Percentiles rank a stretch among this genome's conserved stretches.
Evolutionary conservation across 2,329 filamentous ascomycete species (phyloP).

Genomic region (Hansfordia pulvinata): DNA sequence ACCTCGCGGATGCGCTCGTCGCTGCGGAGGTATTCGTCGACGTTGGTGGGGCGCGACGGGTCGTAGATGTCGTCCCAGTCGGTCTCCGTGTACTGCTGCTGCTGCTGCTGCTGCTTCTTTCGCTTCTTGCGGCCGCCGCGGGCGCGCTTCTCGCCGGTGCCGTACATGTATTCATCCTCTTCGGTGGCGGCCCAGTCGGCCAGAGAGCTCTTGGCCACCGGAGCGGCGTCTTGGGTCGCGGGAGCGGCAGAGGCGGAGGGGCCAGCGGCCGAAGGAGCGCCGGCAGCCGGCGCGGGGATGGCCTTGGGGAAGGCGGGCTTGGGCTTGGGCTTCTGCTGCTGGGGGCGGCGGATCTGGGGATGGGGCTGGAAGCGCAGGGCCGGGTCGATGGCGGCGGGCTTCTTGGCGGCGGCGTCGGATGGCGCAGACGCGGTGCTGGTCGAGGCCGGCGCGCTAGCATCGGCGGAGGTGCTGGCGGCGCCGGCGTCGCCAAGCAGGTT

Average conservation of each 20-base stretch:
- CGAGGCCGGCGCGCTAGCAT: constrained; percentile 31
- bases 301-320: constrained; percentile 46
- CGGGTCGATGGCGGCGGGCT: constrained; percentile 34
- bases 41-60: constrained; percentile 66
- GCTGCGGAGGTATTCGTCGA: constrained; percentile 72
- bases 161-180: constrained; percentile 72
- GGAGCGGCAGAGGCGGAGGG: constrained; percentile 10
- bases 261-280: constrained; percentile 13
- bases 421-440: constrained; percentile 65
- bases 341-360: constrained; percentile 54
- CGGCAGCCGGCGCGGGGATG: constrained; percentile 17
- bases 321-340: constrained; percentile 42
- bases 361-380: constrained; percentile 70
- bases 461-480: constrained; percentile 24
- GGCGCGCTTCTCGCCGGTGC: constrained; percentile 48
- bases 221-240: constrained; percentile 23
- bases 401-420: constrained; percentile 52
- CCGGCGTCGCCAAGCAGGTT: constrained; percentile 57
- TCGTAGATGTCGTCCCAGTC: constrained; percentile 93
- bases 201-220: constrained; percentile 56
- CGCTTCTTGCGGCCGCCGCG: constrained; percentile 69
- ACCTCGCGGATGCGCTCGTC: constrained; percentile 73
- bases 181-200: constrained; percentile 69
- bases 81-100: constrained; percentile 60
- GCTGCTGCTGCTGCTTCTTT: constrained; percentile 61